phyloP scores from a whole-genome alignment of 805 yeast species.

The Brettanomyces anomalus region DNA sequence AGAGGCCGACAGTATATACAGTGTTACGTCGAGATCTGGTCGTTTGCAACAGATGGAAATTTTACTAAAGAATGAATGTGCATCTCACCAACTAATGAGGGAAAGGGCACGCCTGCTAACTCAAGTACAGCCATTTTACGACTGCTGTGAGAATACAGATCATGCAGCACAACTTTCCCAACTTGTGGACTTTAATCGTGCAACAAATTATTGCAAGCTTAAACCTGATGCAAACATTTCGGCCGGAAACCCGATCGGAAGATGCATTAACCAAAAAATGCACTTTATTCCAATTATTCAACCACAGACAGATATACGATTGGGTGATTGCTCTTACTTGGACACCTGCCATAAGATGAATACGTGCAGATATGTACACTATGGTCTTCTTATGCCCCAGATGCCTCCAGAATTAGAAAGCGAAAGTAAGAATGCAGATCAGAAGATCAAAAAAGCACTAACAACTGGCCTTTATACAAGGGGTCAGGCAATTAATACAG shows the following conservation, averaged over 20 bases:
- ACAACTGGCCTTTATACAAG: conserved; percentile 34
- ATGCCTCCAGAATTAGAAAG: conserved; percentile 1
- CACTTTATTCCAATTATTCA: conserved; percentile 50
- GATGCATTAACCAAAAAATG: conserved; percentile 29
- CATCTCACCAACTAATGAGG: conserved; percentile 31
- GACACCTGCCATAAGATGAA: conserved; percentile 88
- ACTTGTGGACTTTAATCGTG: conserved; percentile 15
- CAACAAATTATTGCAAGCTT: conserved; percentile 20
- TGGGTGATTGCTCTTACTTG: conserved; percentile 90
- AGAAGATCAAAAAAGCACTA: conserved; percentile 11
- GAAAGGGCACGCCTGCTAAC: conserved; percentile 33
- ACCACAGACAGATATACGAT: conserved; percentile 51
- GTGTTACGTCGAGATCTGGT: conserved; percentile 19
- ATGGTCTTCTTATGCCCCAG: conserved; percentile 41
- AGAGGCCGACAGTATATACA: conserved; percentile 18
- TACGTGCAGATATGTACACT: conserved; percentile 76
- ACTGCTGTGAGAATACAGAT: conserved; percentile 37
- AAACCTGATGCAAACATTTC: conserved; percentile 14
- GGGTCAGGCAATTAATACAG: conserved; percentile 34
- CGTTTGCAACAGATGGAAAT: conserved; percentile 19
- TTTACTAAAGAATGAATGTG: conserved; percentile 22
- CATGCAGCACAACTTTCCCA: conserved; percentile 24
- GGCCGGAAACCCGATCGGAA: conserved; percentile 14
- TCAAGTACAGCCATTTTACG: conserved; percentile 33
- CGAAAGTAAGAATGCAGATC: conserved; percentile 3